phyloP scores from a whole-genome alignment of 179 eudicot genomes.

The Carnegiea gigantea region DNA sequence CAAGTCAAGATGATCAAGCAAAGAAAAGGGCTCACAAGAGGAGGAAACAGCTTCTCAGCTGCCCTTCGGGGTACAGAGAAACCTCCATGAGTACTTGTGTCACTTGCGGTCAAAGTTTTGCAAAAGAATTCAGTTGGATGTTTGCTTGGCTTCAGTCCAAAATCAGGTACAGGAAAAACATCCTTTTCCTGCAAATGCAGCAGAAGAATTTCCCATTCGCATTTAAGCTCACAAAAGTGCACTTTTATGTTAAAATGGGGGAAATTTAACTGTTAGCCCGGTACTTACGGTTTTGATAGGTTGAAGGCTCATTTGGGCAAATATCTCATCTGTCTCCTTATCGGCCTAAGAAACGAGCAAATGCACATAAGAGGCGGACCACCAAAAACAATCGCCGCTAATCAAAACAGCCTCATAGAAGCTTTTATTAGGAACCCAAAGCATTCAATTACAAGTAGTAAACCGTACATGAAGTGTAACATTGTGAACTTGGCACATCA shows the following conservation, averaged over 20 bases:
- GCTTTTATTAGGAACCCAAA: background rate
- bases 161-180: slow-evolving; percentile 72
- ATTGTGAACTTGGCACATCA: slow-evolving; percentile 93
- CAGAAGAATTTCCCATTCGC: background rate
- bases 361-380: background rate
- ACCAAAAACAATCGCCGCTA: background rate
- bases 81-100: slow-evolving; percentile 98
- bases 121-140: slow-evolving; percentile 95
- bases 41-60: slow-evolving; percentile 96
- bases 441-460: background rate
- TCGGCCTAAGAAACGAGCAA: slow-evolving; percentile 67
- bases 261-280: background rate
- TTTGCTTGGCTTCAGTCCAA: slow-evolving; percentile 66
- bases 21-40: slow-evolving; percentile 51
- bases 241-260: background rate
- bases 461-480: slow-evolving; percentile 78
- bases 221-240: background rate
- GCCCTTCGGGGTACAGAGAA: slow-evolving; percentile 99
- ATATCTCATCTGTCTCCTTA: slow-evolving; percentile 91
- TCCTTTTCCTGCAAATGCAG: slow-evolving; percentile 68
- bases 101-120: slow-evolving; percentile 96
- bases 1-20: background rate
- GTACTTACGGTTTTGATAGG: slow-evolving; percentile 71
- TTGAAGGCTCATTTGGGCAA: slow-evolving; percentile 97
- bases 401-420: background rate